Base-by-base conservation (phyloP, 768 basidiomycete genomes). In the Lactarius tabidus region DNA sequence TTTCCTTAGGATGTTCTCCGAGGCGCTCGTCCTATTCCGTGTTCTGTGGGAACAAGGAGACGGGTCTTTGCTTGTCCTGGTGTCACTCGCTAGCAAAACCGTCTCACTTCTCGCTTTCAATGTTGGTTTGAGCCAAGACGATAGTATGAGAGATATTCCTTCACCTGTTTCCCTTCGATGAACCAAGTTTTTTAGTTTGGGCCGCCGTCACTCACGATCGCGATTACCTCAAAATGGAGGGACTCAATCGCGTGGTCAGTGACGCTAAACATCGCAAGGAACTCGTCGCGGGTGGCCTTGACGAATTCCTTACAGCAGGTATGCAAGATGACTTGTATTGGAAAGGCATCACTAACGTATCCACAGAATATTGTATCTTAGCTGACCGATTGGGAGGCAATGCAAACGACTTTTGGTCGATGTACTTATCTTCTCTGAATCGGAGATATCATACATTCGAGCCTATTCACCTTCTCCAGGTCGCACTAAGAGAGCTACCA, bases 141-240 rank as follows among this genome's bases (percentile, higher is more conserved):
- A 61, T 45, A 35, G 67, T 68, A 51, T 15, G 48, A 15, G 2
- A 51, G 61, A 39, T 12, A 33, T 26, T 2, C 6, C 4, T 9
- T 29, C 39, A 41, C 36, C 17, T 20, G 36, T 3, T 14, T 2
- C 39, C 23, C 6, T 18, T 26, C 26, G 18, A 12, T 23, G 12
- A 33, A 43, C 18, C 23, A 23, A 10, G 9, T 23, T 38, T 51
- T n/a, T n/a, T 55, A 80, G 85, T 85, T 5, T 92, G 88, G 89
- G 88, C 85, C 36, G 90, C 90, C 2, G 90, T 87, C 4, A 88
- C 85, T 15, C 85, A 75, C 60, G 77, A 90, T 71, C 60, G 77
- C 0, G 82, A 89, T 65, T 91, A 82, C 62, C 74, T 91, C 56
- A 79, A 79, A 29, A 82, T 85, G 74, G 80, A 87, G 71, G 90